Conservation (phyloP, 2,329 filamentous ascomycete genomes). For the Neophaeococcomyces aloes region DNA sequence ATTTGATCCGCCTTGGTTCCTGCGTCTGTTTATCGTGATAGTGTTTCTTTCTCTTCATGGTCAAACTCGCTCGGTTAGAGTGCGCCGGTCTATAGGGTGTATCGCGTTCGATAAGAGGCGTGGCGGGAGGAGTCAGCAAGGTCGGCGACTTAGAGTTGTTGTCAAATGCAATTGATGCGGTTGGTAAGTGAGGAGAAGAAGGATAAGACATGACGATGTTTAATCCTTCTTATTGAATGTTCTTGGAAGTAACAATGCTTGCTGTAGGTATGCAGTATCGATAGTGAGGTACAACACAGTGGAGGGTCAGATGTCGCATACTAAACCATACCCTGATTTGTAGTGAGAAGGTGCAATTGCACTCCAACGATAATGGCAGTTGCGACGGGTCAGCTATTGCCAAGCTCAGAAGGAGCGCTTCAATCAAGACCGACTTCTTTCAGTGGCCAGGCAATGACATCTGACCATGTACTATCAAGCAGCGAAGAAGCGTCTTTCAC, state of each 20-base stretch:
- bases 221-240: background rate
- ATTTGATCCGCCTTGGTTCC: too few relatives aligned
- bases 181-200: background rate
- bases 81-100: constrained; percentile 15
- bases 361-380: too few relatives aligned
- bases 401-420: background rate
- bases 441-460: constrained; percentile 17
- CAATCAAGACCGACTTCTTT: constrained; percentile 17
- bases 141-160: background rate
- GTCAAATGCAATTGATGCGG: background rate
- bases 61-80: constrained; percentile 14
- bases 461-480: constrained; percentile 15
- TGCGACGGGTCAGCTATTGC: too few relatives aligned
- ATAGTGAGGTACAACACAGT: background rate
- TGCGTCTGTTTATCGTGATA: constrained; percentile 1
- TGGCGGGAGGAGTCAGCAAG: constrained; percentile 15
- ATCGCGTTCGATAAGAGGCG: constrained; percentile 11
- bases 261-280: background rate
- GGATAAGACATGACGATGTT: constrained; percentile 3
- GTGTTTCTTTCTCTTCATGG: constrained; percentile 15
- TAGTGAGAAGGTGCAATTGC: background rate
- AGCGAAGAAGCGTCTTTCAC: constrained; percentile 18
- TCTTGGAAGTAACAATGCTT: too few relatives aligned
- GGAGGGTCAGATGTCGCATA: too few relatives aligned
- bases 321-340: too few relatives aligned